Percentiles rank a stretch among this genome's conserved stretches.
phyloP scores from a whole-genome alignment of 192 early-diverging fungal species.

The Glomus cerebriforme region DNA sequence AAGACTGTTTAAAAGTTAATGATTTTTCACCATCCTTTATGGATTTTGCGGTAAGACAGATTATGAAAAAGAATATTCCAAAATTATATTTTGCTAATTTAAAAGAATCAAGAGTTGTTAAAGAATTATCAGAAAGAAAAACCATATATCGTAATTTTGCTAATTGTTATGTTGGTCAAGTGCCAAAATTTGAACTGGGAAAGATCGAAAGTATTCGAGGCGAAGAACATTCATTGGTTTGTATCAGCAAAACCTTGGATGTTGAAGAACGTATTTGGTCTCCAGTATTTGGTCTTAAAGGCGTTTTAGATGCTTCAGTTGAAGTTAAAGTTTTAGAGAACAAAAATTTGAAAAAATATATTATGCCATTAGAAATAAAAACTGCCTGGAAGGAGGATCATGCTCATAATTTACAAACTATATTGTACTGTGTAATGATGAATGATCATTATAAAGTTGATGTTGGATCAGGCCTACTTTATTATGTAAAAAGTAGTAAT shows the following conservation, averaged over 20 bases:
- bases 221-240: slow-evolving; percentile 11
- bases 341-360: slow-evolving; percentile 38
- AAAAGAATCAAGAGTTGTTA: slow-evolving; percentile 38
- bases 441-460: slow-evolving; percentile 79
- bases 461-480: slow-evolving; percentile 69
- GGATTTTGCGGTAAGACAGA: slow-evolving; percentile 42
- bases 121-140: neutral
- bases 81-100: slow-evolving; percentile 76
- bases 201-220: slow-evolving; percentile 31
- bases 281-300: slow-evolving; percentile 89
- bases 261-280: slow-evolving; percentile 95
- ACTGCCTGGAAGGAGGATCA: slow-evolving; percentile 68
- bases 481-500: slow-evolving; percentile 64
- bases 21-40: slow-evolving; percentile 63
- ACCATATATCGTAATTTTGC: slow-evolving; percentile 19
- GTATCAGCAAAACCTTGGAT: slow-evolving; percentile 71
- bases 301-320: slow-evolving; percentile 84
- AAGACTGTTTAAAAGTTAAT: slow-evolving; percentile 58
- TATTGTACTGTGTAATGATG: slow-evolving; percentile 84
- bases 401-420: slow-evolving; percentile 80
- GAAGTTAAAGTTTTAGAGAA: slow-evolving; percentile 38
- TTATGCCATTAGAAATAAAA: slow-evolving; percentile 89
- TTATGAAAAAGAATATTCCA: slow-evolving; percentile 58
- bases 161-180: slow-evolving; percentile 43
- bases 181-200: neutral